Evolutionary conservation across 2,329 filamentous ascomycete genomes (phyloP).

Genomic region (Alternaria rosae): DNA sequence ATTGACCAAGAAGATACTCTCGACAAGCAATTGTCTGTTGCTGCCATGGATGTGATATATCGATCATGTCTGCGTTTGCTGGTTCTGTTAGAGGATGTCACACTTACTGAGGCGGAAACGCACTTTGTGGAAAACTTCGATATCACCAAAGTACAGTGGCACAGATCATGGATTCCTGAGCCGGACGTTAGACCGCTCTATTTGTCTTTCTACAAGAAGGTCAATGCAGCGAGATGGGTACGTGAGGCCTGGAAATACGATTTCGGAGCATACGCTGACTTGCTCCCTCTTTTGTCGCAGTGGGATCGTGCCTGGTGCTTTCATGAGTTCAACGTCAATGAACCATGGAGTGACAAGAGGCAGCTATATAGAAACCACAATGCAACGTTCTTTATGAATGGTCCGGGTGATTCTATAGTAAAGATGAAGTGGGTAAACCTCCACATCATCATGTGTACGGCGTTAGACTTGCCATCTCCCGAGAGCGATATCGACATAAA

Average conservation of each 20-base stretch:
- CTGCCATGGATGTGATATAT: constrained; percentile 30
- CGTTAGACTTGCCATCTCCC: background rate
- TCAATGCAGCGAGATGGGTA: constrained; percentile 16
- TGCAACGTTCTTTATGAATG: constrained; percentile 25
- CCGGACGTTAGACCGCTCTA: background rate
- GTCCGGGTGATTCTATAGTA: constrained; percentile 12
- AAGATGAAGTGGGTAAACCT: constrained; percentile 24
- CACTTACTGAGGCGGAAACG: constrained; percentile 11
- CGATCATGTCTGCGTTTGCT: constrained; percentile 19
- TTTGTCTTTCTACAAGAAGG: constrained; percentile 14
- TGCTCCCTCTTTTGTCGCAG: background rate
- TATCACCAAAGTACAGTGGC: background rate
- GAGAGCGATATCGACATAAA: background rate
- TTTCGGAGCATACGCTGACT: background rate
- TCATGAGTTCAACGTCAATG: constrained; percentile 25
- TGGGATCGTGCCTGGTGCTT: constrained; percentile 27
- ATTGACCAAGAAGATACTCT: constrained; percentile 15
- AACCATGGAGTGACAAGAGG: constrained; percentile 19
- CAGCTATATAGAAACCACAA: constrained; percentile 14
- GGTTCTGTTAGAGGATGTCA: constrained; percentile 23
- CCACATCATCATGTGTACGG: constrained; percentile 5
- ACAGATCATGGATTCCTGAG: background rate
- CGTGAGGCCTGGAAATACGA: background rate
- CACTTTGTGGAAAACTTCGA: constrained; percentile 9
- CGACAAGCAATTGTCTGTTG: constrained; percentile 23